Percentiles rank a stretch among this genome's conserved stretches.
Evolutionary conservation across 2,329 filamentous ascomycete genomes (phyloP).

Genomic region (Sclerotinia subarctica): DNA sequence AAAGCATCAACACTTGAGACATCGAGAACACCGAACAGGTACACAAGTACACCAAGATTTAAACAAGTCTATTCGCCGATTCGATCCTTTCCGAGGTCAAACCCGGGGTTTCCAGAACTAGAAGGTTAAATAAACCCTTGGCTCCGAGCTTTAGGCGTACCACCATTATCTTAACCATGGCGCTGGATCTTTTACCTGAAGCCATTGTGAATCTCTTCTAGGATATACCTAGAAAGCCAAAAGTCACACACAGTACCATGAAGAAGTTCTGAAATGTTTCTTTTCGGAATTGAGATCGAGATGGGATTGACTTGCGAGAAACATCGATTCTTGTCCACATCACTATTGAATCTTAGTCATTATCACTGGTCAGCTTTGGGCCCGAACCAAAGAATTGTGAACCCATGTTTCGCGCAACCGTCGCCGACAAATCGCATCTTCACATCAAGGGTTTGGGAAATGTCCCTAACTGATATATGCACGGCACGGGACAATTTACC

Average conservation of each 20-base stretch:
- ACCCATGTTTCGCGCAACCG: background rate
- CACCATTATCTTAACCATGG: background rate
- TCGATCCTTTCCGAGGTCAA: background rate
- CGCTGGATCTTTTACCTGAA: background rate
- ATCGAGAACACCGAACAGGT: background rate
- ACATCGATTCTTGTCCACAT: background rate
- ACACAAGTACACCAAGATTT: background rate
- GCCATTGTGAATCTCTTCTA: background rate
- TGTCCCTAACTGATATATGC: background rate
- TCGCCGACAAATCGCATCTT: constrained; percentile 10
- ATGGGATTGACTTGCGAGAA: background rate
- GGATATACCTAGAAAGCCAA: background rate
- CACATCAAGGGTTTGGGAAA: background rate
- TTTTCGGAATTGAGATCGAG: background rate
- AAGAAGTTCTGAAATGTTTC: background rate
- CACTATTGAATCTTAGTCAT: background rate
- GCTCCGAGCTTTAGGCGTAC: constrained; percentile 2
- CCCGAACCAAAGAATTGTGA: background rate
- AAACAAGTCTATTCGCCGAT: background rate
- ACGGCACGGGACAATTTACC: background rate
- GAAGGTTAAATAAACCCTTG: background rate
- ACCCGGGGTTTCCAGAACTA: background rate
- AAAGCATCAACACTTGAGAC: background rate
- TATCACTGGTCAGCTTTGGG: background rate
- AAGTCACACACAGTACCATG: background rate